Conservation (phyloP, 306 rosid species). For the Cucumis hystrix region DNA sequence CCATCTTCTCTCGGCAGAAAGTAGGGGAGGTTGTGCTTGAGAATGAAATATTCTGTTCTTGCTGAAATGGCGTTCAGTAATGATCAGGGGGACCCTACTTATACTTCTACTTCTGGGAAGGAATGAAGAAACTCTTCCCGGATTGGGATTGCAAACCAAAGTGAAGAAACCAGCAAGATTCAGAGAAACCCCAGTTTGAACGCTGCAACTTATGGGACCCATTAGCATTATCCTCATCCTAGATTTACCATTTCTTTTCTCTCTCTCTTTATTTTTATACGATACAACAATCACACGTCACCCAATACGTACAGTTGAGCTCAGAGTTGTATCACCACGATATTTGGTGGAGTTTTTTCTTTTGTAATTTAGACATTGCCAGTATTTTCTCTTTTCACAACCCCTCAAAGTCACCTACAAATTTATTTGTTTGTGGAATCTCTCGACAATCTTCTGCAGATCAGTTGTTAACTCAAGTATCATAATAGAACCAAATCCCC, state of each 20-base stretch:
- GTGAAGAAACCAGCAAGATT: not conserved
- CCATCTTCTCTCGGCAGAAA: conserved; percentile 7
- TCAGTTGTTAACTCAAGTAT: too few relatives aligned
- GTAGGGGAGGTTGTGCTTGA: not conserved
- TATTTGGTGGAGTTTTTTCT: too few relatives aligned
- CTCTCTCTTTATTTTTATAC: not conserved
- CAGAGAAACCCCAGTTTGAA: not conserved
- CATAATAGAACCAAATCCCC: too few relatives aligned
- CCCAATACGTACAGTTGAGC: too few relatives aligned
- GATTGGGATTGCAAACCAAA: not conserved
- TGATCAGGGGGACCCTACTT: not conserved
- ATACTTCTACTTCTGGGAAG: not conserved
- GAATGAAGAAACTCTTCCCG: not conserved
- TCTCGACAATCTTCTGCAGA: too few relatives aligned
- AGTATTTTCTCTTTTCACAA: too few relatives aligned
- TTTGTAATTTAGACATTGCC: too few relatives aligned
- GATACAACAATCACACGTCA: too few relatives aligned
- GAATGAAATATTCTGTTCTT: not conserved
- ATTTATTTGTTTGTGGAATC: too few relatives aligned
- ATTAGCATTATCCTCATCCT: not conserved
- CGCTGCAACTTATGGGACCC: not conserved
- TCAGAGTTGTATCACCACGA: too few relatives aligned
- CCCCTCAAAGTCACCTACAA: too few relatives aligned
- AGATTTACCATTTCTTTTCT: not conserved
- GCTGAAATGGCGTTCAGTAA: not conserved